Percentiles rank a stretch among this genome's conserved stretches.
Conservation (phyloP, 225 moss, liverwort and hornwort species). For the Sphagnum contortum region DNA sequence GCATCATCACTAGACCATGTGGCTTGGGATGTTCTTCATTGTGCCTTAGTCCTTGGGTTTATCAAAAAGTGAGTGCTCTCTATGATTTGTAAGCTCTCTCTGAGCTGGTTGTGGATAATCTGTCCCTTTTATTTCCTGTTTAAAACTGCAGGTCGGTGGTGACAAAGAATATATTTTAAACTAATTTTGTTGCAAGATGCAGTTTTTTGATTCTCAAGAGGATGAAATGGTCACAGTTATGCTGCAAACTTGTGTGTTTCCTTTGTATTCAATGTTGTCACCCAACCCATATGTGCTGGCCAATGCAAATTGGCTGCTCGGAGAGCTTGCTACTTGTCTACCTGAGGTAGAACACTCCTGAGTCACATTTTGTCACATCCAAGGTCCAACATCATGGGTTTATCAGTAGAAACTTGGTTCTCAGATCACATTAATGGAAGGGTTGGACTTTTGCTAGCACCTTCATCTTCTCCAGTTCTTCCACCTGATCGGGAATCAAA, state of each 20-base stretch:
- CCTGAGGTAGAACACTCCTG: constrained; percentile 25
- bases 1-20: background rate
- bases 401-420: background rate
- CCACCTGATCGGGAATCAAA: too few species aligned
- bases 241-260: constrained; percentile 48
- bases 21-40: too few species aligned
- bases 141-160: too few species aligned
- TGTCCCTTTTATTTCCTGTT: too few species aligned
- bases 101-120: too few species aligned
- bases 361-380: background rate
- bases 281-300: constrained; percentile 44
- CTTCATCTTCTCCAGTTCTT: too few species aligned
- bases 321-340: constrained; percentile 41
- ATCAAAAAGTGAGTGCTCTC: too few species aligned
- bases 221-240: constrained; percentile 48
- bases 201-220: constrained; percentile 69
- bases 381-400: too few species aligned
- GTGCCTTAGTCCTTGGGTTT: too few species aligned
- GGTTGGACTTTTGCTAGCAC: too few species aligned
- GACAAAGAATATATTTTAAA: background rate
- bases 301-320: constrained; percentile 51
- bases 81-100: too few species aligned
- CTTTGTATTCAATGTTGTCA: constrained; percentile 25
- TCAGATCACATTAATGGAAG: background rate
- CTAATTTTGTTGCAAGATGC: background rate